phyloP scores from a whole-genome alignment of 2,329 filamentous ascomycete species.

The Ophiocordyceps sinensis region DNA sequence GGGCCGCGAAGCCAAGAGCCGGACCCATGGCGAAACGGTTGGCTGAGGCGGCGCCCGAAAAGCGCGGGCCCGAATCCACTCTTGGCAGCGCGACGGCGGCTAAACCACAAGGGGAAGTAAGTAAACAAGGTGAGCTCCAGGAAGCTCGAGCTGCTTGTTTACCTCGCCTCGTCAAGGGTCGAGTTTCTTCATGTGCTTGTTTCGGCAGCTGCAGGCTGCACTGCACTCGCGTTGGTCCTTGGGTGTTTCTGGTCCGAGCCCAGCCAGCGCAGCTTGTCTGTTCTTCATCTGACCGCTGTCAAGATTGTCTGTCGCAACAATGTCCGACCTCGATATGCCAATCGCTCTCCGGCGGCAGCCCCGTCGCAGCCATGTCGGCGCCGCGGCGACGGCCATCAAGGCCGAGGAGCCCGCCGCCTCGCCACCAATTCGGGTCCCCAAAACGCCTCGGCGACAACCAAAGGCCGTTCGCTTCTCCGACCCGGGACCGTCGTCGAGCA shows the following conservation, averaged over 20 bases:
- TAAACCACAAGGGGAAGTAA: conserved; percentile 25
- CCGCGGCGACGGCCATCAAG: conserved; percentile 9
- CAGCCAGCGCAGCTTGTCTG: too few species aligned
- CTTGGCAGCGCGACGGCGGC: conserved; percentile 7
- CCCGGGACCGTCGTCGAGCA: conserved; percentile 30
- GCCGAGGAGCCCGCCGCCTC: conserved; percentile 1
- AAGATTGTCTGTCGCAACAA: conserved; percentile 5
- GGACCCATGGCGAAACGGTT: conserved; percentile 8
- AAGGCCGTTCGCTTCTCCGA: conserved; percentile 47
- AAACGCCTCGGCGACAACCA: conserved; percentile 19
- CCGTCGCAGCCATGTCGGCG: conserved; percentile 26
- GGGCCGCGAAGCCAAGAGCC: neutral
- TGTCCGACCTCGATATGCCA: conserved; percentile 29
- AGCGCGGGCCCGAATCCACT: conserved; percentile 7
- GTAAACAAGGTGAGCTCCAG: conserved; percentile 25
- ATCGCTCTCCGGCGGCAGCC: conserved; percentile 38
- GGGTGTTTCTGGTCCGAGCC: too few species aligned
- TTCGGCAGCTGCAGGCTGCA: neutral
- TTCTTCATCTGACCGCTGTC: too few species aligned
- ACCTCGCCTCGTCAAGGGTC: neutral
- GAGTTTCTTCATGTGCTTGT: neutral
- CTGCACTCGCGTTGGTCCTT: too few species aligned
- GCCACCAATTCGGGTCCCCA: conserved; percentile 6
- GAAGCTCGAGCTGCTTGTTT: neutral
- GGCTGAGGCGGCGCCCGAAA: conserved; percentile 11